These are phyloP conservation scores for Terana coerulea DNA, from an alignment of 768 basidiomycete genomes.

Conservation along the genomic window DNA sequence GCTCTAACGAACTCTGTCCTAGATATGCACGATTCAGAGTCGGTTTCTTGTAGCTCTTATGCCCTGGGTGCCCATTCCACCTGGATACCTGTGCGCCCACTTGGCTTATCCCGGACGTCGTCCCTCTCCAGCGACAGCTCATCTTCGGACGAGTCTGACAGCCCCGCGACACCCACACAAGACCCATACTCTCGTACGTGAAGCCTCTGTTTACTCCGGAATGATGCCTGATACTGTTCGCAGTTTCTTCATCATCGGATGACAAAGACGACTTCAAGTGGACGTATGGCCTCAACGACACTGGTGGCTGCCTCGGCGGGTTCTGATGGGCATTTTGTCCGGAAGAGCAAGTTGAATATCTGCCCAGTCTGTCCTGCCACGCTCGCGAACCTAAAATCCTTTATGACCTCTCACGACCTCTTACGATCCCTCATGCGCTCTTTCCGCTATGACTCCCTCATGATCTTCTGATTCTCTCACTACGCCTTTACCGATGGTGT, in stretches of 20 bases:
- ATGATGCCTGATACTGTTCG: too few relatives aligned
- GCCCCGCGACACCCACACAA: neutral
- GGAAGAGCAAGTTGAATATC: too few relatives aligned
- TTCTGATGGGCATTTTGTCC: too few relatives aligned
- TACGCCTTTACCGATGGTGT: too few relatives aligned
- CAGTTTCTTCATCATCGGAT: neutral
- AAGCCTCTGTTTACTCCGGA: neutral
- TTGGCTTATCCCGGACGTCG: neutral
- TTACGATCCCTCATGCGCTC: too few relatives aligned
- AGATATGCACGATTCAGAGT: too few relatives aligned
- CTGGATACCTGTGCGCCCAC: neutral
- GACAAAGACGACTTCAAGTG: neutral
- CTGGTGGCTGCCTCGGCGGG: neutral
- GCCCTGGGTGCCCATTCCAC: neutral
- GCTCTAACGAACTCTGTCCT: neutral
- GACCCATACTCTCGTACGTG: neutral
- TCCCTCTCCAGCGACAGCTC: neutral
- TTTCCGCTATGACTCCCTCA: too few relatives aligned
- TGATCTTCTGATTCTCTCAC: too few relatives aligned
- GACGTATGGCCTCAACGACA: neutral
- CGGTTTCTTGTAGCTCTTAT: too few relatives aligned
- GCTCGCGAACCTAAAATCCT: too few relatives aligned
- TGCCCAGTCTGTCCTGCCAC: too few relatives aligned
- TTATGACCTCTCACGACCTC: too few relatives aligned
- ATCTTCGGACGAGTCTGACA: neutral